Evolutionary conservation across 305 asterid species (phyloP), one percentile per base, ranked within the genome.

Genomic region (Withania somnifera): DNA sequence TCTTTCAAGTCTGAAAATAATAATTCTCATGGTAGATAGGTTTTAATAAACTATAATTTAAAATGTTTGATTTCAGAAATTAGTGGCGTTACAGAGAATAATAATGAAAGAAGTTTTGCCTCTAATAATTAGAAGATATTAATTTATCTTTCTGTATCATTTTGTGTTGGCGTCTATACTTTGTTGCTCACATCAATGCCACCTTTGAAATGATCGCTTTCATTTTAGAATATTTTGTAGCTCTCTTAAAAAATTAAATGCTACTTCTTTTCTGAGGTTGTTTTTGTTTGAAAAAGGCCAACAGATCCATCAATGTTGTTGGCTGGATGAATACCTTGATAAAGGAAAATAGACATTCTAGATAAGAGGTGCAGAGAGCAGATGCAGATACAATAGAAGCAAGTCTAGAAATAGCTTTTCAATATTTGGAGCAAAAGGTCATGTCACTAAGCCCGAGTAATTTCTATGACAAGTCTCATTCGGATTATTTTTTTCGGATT

Each of bases 281-380:
- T 38, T 38, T 6, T 47, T 47, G 15, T 47, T 34, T 34, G 38
- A 34, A 95, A 92, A 86, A 81, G 99, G 64, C 99, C 99, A 6
- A 92, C 97, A 1, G 98, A 95, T 89, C 95, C 97, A 19, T 95
- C 68, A 93, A 93, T 60, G 97, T 95, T 38, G 99, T 95, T 60
- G 99, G 99, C 54, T 95, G 99, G 98, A 90, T 95, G 93, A 92
- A 91, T 89, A 89, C 93, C 2, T 88, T 89, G 66, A 42, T 90
- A 86, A 89, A 80, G 75, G 95, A 93, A 83, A 91, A 93, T 53
- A 73, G 97, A 92, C n/a, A 84, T 93, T 4, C 91, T 93, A 11
- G 97, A 95, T 80, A 85, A 78, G 79, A 87, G 92, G 82, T 95
- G 99, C 89, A 78, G 71, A 0, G 97, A 91, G 92, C 92, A 26